These are phyloP conservation scores for Ballota nigra DNA, from an alignment of 257 asterid species.

Conservation along the genomic window DNA sequence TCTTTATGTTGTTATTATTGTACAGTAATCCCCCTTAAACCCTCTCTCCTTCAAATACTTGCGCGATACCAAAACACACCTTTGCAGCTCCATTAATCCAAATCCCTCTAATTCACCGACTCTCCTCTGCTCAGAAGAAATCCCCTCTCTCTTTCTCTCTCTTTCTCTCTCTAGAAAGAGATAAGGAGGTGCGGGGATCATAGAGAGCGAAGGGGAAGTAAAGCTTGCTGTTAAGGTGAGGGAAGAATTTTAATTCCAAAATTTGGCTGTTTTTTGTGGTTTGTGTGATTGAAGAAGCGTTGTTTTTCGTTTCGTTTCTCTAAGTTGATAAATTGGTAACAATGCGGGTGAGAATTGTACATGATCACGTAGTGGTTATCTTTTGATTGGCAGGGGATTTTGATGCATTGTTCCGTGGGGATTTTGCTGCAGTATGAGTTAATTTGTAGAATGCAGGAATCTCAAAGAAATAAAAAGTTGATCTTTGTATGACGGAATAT, in stretches of 20 bases:
- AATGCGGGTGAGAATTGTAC: conserved; percentile 23
- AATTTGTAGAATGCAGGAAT: not conserved
- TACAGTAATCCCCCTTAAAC: too few species aligned
- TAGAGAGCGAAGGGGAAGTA: too few species aligned
- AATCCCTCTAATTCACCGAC: conserved; percentile 4
- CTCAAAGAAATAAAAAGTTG: not conserved
- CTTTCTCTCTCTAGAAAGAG: conserved; percentile 7
- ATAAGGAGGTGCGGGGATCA: not conserved
- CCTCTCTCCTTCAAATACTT: conserved; percentile 9
- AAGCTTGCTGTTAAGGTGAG: conserved; percentile 8
- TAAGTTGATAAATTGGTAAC: not conserved
- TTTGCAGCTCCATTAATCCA: conserved; percentile 26
- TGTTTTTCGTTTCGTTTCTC: not conserved
- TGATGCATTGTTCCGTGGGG: conserved; percentile 12
- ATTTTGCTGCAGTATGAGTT: not conserved
- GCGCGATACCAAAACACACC: not conserved
- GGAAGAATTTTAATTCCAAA: not conserved
- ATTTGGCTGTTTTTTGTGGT: not conserved
- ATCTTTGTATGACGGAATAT: not conserved
- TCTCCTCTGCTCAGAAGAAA: too few species aligned
- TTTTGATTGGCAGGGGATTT: conserved; percentile 18
- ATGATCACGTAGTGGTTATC: conserved; percentile 24
- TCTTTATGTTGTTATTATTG: conserved; percentile 1
- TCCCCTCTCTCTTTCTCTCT: too few species aligned
- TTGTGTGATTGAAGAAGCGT: not conserved